Evolutionary conservation across 306 rosid genomes (phyloP).

Genomic region (Parietaria judaica): DNA sequence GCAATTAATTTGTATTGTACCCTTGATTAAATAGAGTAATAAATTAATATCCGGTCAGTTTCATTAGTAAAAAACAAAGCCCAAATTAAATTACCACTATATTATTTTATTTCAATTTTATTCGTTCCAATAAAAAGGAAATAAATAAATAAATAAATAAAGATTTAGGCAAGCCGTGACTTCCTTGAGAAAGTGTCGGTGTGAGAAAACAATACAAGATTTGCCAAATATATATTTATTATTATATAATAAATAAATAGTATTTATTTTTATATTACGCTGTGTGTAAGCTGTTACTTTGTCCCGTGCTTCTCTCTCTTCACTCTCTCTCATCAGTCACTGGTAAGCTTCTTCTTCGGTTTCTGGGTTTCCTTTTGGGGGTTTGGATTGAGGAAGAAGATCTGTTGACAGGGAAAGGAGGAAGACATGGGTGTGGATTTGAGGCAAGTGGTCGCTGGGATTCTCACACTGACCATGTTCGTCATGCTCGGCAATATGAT

Average conservation of each 20-base stretch:
- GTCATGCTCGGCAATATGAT: constrained; percentile 97
- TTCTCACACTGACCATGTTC: constrained; percentile 83
- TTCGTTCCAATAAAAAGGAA: background rate
- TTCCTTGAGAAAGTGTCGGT: constrained; percentile 48
- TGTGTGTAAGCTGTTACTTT: background rate
- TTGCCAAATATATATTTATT: too few species aligned
- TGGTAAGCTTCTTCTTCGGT: background rate
- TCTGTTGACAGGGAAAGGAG: constrained; percentile 7
- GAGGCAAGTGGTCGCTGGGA: constrained; percentile 92
- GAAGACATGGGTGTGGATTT: constrained; percentile 74
- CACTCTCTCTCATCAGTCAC: constrained; percentile 1
- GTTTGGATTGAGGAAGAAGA: constrained; percentile 12
- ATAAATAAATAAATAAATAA: too few species aligned
- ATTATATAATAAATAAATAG: background rate
- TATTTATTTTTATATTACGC: background rate
- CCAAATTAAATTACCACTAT: too few species aligned
- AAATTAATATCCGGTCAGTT: too few species aligned
- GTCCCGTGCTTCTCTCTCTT: constrained; percentile 5
- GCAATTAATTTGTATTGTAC: too few species aligned
- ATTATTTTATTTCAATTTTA: background rate
- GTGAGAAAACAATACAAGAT: background rate
- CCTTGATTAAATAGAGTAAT: too few species aligned
- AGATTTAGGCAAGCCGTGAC: constrained; percentile 34
- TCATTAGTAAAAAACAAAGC: too few species aligned
- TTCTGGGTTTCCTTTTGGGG: background rate